Conservation (phyloP, 2,329 filamentous ascomycete species). For the Claviceps sorghi region DNA sequence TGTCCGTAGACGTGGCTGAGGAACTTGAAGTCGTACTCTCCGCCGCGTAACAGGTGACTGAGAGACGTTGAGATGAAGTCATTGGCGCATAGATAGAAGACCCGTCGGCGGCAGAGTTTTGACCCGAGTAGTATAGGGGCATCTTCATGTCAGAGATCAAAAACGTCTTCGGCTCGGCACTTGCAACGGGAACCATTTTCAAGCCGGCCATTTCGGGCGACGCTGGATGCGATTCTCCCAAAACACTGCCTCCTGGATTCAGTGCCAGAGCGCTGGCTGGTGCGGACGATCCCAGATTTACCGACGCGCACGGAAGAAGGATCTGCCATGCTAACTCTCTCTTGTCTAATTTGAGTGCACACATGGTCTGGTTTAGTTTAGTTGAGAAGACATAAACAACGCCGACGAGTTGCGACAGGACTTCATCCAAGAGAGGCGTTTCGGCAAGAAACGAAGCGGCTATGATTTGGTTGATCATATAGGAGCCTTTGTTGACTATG, state of each 20-base stretch:
- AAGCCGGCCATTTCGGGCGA: neutral
- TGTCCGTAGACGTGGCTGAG: neutral
- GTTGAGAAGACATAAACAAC: constrained; percentile 9
- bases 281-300: neutral
- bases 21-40: neutral
- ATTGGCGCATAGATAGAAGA: neutral
- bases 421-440: constrained; percentile 6
- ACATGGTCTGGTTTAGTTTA: constrained; percentile 9
- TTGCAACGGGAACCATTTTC: constrained; percentile 1
- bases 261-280: constrained; percentile 2
- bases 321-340: constrained; percentile 6
- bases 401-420: constrained; percentile 11
- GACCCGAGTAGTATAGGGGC: neutral
- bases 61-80: neutral
- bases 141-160: neutral
- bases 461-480: constrained; percentile 11
- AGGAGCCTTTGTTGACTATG: constrained; percentile 9
- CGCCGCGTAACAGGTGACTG: neutral
- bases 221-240: neutral
- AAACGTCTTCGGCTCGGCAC: neutral
- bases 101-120: neutral
- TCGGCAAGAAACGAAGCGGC: constrained; percentile 1
- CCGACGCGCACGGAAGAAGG: constrained; percentile 9
- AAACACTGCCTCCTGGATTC: neutral
- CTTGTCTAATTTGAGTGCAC: constrained; percentile 7